A percentile compares a stretch with the other conserved stretches of the same genome.
phyloP scores from a whole-genome alignment of 495 filamentous ascomycete species.

The Poronia punctata region DNA sequence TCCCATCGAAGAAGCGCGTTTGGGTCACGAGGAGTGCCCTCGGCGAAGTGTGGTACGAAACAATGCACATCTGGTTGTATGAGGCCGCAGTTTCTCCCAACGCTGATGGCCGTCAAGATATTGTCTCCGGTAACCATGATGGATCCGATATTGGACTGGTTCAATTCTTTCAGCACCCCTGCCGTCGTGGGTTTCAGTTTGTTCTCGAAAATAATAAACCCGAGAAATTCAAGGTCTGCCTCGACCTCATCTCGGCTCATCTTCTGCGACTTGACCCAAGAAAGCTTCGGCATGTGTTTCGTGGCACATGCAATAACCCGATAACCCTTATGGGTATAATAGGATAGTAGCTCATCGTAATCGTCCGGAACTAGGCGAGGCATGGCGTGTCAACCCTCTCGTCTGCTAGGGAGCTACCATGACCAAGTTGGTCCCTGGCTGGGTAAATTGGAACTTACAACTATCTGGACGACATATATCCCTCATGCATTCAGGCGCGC shows the following conservation, averaged over 20 bases:
- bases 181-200: conserved; percentile 85
- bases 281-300: conserved; percentile 76
- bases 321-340: conserved; percentile 93
- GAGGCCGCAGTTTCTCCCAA: conserved; percentile 85
- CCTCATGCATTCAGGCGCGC: conserved; percentile 91
- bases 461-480: conserved; percentile 79
- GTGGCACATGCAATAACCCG: conserved; percentile 96
- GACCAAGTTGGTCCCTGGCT: too few species aligned
- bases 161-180: conserved; percentile 73
- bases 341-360: conserved; percentile 77
- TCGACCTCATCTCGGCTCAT: conserved; percentile 84
- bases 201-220: conserved; percentile 98
- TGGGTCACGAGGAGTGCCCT: conserved; percentile 61
- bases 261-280: conserved; percentile 90
- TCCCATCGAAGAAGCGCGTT: conserved; percentile 77
- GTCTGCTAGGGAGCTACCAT: too few species aligned
- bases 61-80: conserved; percentile 76
- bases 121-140: conserved; percentile 99
- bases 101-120: conserved; percentile 93
- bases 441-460: conserved; percentile 46
- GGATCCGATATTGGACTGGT: conserved; percentile 73
- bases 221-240: conserved; percentile 72
- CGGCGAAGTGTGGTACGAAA: conserved; percentile 81
- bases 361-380: conserved; percentile 66
- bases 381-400: conserved; percentile 1